Conservation (phyloP, 371 early-diverging fungal species). For the Nosema bombycis region DNA sequence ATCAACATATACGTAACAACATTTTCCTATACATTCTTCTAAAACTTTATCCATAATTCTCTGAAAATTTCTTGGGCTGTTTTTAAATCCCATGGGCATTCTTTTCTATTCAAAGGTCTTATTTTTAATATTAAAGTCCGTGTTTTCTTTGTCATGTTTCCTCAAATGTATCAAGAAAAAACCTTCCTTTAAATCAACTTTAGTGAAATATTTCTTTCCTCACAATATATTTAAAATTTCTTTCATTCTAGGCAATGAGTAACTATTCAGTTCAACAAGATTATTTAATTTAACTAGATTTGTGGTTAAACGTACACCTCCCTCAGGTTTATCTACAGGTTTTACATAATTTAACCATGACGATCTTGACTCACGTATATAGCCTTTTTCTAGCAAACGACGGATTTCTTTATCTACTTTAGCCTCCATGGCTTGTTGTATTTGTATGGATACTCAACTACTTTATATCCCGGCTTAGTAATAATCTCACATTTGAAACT, state of each 20-base stretch:
- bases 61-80: constrained; percentile 41
- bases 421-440: constrained; percentile 1
- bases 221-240: constrained; percentile 22
- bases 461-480: too few relatives aligned
- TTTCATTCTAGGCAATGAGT: constrained; percentile 32
- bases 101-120: constrained; percentile 42
- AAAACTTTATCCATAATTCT: constrained; percentile 25
- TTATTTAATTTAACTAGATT: constrained; percentile 44
- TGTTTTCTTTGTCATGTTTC: constrained; percentile 26
- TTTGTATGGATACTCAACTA: too few relatives aligned
- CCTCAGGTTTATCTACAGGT: constrained; percentile 31
- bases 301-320: constrained; percentile 31
- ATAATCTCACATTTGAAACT: too few relatives aligned
- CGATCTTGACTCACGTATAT: constrained; percentile 34
- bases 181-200: constrained; percentile 50
- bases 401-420: constrained; percentile 4
- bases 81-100: constrained; percentile 48
- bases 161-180: constrained; percentile 37
- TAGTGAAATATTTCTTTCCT: constrained; percentile 28
- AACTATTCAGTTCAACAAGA: constrained; percentile 12
- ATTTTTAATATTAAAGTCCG: constrained; percentile 40
- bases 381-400: neutral
- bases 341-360: constrained; percentile 26
- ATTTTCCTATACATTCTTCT: constrained; percentile 19
- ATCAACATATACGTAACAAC: constrained; percentile 39